Conservation (phyloP, 768 basidiomycete species). For the Strobilomyces echinocephalus region DNA sequence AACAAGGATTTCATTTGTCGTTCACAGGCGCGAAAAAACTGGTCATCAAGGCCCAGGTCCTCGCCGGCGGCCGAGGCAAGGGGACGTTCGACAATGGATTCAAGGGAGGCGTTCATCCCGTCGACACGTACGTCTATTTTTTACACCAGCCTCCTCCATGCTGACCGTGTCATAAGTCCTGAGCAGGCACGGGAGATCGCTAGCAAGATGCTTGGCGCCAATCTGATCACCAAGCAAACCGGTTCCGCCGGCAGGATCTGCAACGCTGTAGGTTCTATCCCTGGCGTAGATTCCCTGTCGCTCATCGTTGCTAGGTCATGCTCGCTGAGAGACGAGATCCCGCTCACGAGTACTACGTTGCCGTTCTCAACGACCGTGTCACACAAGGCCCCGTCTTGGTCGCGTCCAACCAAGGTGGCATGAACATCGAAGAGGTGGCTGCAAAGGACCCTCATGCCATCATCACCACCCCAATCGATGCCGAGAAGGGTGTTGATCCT, state of each 20-base stretch:
- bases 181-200: slow-evolving; percentile 86
- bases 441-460: slow-evolving; percentile 92
- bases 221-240: slow-evolving; percentile 98
- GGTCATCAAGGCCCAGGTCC: slow-evolving; percentile 98
- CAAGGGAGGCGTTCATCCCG: slow-evolving; percentile 95
- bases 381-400: slow-evolving; percentile 89
- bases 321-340: slow-evolving; percentile 92
- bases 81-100: slow-evolving; percentile 94
- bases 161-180: slow-evolving; percentile 47
- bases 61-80: slow-evolving; percentile 98
- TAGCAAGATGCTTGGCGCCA: slow-evolving; percentile 87
- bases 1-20: background rate
- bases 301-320: slow-evolving; percentile 72
- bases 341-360: slow-evolving; percentile 96
- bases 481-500: slow-evolving; percentile 73
- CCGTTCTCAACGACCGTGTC: slow-evolving; percentile 91
- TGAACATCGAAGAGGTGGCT: slow-evolving; percentile 99
- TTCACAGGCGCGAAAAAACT: slow-evolving; percentile 64
- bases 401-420: slow-evolving; percentile 90
- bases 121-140: slow-evolving; percentile 60
- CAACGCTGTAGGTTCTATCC: slow-evolving; percentile 69
- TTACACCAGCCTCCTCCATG: background rate
- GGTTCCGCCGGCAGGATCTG: slow-evolving; percentile 88
- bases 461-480: slow-evolving; percentile 90
- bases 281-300: background rate